A percentile compares a stretch with the other conserved stretches of the same genome.
Evolutionary conservation across 78 protist genomes (phyloP).

Genomic region (Dictyostelium firmibasis): DNA sequence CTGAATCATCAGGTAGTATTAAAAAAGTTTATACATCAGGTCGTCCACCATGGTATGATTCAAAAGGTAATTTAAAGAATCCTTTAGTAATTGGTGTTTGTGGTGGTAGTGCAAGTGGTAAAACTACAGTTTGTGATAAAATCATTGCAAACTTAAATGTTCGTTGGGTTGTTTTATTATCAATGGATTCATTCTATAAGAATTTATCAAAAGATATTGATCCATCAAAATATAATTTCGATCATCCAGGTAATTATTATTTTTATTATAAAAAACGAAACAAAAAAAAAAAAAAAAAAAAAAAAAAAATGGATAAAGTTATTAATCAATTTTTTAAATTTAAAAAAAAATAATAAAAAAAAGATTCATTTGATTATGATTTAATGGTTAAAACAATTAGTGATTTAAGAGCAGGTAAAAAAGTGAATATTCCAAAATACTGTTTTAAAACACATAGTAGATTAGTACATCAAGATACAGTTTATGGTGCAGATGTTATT

Average conservation of each 20-base stretch:
- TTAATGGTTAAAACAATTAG: conserved; percentile 49
- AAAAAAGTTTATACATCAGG: conserved; percentile 67
- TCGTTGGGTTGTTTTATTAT: conserved; percentile 47
- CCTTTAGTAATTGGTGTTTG: conserved; percentile 86
- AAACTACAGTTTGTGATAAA: conserved; percentile 82
- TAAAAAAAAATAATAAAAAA: neutral
- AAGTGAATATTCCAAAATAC: conserved; percentile 82
- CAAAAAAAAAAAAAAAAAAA: no score
- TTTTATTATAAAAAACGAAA: no score
- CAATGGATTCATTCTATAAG: conserved; percentile 83
- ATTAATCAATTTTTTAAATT: no score
- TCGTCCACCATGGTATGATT: conserved; percentile 85
- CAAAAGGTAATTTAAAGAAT: conserved; percentile 44
- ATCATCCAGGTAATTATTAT: conserved; percentile 74
- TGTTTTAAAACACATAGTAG: conserved; percentile 81
- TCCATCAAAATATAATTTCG: conserved; percentile 77
- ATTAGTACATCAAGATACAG: conserved; percentile 41
- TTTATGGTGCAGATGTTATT: conserved; percentile 84
- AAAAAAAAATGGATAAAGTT: no score
- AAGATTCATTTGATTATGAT: conserved; percentile 82
- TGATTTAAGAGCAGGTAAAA: conserved; percentile 78
- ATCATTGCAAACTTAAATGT: conserved; percentile 61
- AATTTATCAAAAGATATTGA: conserved; percentile 44
- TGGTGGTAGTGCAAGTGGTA: conserved; percentile 89
- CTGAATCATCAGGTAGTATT: neutral